These are phyloP conservation scores for Calycina marina DNA, from an alignment of 2,329 filamentous ascomycete species.

Conservation along the genomic window DNA sequence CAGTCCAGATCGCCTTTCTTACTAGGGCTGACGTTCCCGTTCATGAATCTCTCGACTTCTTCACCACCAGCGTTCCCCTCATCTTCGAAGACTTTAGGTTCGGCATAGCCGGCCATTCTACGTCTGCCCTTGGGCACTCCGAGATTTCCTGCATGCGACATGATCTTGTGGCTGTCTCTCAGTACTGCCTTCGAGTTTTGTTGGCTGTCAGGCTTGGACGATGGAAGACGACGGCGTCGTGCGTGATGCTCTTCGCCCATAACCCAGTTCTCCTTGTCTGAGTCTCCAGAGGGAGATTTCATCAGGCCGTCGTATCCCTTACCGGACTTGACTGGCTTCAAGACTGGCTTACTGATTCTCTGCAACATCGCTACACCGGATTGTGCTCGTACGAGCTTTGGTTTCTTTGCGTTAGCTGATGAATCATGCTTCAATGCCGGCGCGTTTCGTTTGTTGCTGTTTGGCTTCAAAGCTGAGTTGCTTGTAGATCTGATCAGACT, in stretches of 20 bases:
- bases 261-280: conserved; percentile 89
- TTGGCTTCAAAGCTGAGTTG: conserved; percentile 34
- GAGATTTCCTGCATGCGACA: conserved; percentile 14
- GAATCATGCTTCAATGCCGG: conserved; percentile 22
- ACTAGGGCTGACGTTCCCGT: conserved; percentile 46
- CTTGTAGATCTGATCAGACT: conserved; percentile 63
- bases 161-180: conserved; percentile 16
- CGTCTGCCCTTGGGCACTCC: conserved; percentile 11
- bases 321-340: conserved; percentile 10
- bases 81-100: conserved; percentile 40
- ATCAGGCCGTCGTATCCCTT: conserved; percentile 25
- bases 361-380: conserved; percentile 52
- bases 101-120: conserved; percentile 13
- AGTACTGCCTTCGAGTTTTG: conserved; percentile 12
- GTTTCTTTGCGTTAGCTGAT: conserved; percentile 35
- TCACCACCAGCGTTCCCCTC: conserved; percentile 23
- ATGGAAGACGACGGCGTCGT: conserved; percentile 20
- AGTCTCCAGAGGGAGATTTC: conserved; percentile 49
- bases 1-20: conserved; percentile 77
- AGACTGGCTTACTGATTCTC: conserved; percentile 21
- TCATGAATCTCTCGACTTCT: conserved; percentile 64
- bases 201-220: conserved; percentile 14
- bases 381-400: conserved; percentile 42
- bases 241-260: conserved; percentile 34
- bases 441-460: conserved; percentile 52